These are phyloP conservation scores for Linum lewisii DNA, from an alignment of 345 rosid species.

Conservation along the genomic window DNA sequence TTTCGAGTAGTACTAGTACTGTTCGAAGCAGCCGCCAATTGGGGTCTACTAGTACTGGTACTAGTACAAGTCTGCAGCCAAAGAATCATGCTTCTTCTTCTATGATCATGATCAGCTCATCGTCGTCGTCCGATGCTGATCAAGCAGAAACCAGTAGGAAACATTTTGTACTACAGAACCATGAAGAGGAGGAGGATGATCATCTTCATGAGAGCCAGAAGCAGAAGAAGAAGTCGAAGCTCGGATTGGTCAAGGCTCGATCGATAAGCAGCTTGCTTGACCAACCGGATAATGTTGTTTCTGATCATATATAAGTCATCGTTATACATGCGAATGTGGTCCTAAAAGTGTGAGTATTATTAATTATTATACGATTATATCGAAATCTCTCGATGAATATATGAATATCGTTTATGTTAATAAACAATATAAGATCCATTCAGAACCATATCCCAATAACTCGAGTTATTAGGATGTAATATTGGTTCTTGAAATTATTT, in stretches of 20 bases:
- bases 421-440: too few species aligned
- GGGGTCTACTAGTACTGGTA: not conserved
- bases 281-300: conserved; percentile 24
- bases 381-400: too few species aligned
- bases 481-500: too few species aligned
- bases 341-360: too few species aligned
- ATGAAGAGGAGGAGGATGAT: conserved; percentile 17
- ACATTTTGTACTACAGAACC: too few species aligned
- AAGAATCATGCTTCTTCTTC: not conserved
- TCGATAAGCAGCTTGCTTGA: conserved; percentile 86
- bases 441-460: too few species aligned
- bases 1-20: conserved; percentile 26
- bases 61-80: not conserved
- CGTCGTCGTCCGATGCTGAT: not conserved
- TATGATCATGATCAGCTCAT: not conserved
- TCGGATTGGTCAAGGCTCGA: conserved; percentile 87
- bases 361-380: too few species aligned
- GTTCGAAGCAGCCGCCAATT: conserved; percentile 1
- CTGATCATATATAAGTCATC: not conserved
- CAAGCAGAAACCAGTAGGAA: too few species aligned
- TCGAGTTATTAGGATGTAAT: too few species aligned
- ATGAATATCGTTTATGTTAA: too few species aligned
- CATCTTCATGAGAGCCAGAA: conserved; percentile 3
- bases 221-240: conserved; percentile 59
- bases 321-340: too few species aligned